Percentiles rank a stretch among this genome's conserved stretches.
Evolutionary conservation across 2,329 filamentous ascomycete species (phyloP).

Genomic region (Trichoderma asperellum): DNA sequence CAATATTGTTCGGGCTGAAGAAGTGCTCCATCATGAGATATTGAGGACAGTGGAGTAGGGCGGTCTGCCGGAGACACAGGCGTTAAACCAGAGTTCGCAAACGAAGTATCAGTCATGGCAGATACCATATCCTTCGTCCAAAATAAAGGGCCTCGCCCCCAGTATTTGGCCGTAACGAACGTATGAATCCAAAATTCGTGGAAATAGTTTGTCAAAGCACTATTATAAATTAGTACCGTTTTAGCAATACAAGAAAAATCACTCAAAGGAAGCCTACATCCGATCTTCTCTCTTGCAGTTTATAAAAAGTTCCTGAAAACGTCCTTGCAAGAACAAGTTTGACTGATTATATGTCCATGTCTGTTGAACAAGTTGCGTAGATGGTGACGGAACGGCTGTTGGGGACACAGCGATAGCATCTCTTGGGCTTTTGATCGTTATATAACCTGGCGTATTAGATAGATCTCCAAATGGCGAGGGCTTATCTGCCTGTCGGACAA

Average conservation of each 20-base stretch:
- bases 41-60: too few species aligned
- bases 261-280: neutral
- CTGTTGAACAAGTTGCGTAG: neutral
- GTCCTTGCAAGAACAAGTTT: neutral
- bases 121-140: constrained; percentile 12
- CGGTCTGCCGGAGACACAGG: too few species aligned
- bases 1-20: neutral
- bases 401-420: neutral
- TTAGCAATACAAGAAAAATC: neutral
- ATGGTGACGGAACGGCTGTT: neutral
- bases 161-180: constrained; percentile 2
- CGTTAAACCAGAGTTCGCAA: too few species aligned
- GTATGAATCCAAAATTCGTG: neutral
- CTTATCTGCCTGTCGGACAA: neutral
- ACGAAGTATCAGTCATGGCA: neutral
- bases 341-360: neutral
- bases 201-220: neutral
- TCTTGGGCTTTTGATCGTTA: neutral
- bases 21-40: neutral
- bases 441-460: neutral
- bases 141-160: neutral
- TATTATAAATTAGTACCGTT: neutral
- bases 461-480: neutral
- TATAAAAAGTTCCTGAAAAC: neutral
- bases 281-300: neutral